Percentiles rank a stretch among this genome's conserved stretches.
These are phyloP conservation scores for Castanopsis chinensis DNA, from an alignment of 306 rosid genomes.

Conservation along the genomic window DNA sequence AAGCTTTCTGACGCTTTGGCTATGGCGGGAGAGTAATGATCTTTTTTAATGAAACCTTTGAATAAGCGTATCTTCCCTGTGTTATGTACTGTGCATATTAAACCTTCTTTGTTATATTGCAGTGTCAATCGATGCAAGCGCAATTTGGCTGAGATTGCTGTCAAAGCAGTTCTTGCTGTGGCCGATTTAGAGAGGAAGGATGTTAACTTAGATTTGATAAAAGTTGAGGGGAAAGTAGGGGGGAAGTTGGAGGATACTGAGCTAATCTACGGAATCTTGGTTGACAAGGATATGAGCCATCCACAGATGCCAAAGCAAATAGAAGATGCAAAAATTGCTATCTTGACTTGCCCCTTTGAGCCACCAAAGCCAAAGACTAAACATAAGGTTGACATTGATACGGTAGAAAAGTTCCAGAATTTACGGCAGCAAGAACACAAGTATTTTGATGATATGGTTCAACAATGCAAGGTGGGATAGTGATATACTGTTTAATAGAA, in stretches of 20 bases:
- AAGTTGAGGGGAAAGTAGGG: conserved; percentile 97
- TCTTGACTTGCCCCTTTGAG: conserved; percentile 97
- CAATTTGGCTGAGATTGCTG: conserved; percentile 92
- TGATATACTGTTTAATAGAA: not conserved
- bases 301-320: conserved; percentile 99
- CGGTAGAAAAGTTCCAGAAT: conserved; percentile 94
- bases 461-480: conserved; percentile 78
- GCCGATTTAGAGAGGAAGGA: conserved; percentile 98
- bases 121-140: conserved; percentile 98
- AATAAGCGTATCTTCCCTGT: not conserved
- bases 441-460: conserved; percentile 96
- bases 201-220: conserved; percentile 81
- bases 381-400: conserved; percentile 98
- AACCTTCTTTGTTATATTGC: conserved; percentile 26
- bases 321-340: conserved; percentile 90
- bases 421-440: conserved; percentile 76
- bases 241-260: conserved; percentile 95
- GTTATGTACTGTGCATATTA: not conserved
- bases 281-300: conserved; percentile 99
- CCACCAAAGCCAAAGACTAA: conserved; percentile 99
- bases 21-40: not conserved
- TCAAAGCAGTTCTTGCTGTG: conserved; percentile 89
- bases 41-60: not conserved
- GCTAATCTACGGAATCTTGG: conserved; percentile 82
- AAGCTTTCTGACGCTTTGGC: not conserved